These are phyloP conservation scores for Clonostachys solani DNA, from an alignment of 2,329 filamentous ascomycete genomes.

Conservation along the genomic window DNA sequence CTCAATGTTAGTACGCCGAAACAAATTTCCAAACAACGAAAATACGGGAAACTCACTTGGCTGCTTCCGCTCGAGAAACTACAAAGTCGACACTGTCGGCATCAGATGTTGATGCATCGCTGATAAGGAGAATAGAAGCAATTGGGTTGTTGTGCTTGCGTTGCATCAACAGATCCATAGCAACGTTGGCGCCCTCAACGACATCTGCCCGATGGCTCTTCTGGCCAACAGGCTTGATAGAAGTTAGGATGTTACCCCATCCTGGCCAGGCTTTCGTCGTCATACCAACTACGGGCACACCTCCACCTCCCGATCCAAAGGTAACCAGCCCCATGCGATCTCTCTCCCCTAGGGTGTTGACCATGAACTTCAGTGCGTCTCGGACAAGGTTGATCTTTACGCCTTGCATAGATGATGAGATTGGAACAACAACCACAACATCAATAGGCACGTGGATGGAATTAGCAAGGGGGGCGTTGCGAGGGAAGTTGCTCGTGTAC, in stretches of 20 bases:
- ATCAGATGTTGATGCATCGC: slow-evolving; percentile 93
- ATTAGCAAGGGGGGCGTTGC: slow-evolving; percentile 29
- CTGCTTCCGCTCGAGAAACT: slow-evolving; percentile 91
- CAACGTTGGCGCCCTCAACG: slow-evolving; percentile 94
- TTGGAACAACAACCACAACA: slow-evolving; percentile 92
- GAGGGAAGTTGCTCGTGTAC: slow-evolving; percentile 70
- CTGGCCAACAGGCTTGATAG: slow-evolving; percentile 89
- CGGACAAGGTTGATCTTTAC: slow-evolving; percentile 93
- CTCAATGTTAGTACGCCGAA: background rate
- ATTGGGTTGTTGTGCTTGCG: slow-evolving; percentile 94
- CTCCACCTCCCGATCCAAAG: slow-evolving; percentile 90
- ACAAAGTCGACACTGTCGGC: slow-evolving; percentile 96
- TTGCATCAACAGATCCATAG: slow-evolving; percentile 98
- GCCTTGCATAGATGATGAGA: slow-evolving; percentile 99
- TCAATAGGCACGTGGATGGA: slow-evolving; percentile 87
- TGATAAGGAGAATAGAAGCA: slow-evolving; percentile 93
- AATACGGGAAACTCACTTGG: slow-evolving; percentile 48
- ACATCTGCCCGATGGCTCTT: slow-evolving; percentile 96
- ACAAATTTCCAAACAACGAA: background rate
- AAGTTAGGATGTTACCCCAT: slow-evolving; percentile 81
- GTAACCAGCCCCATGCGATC: slow-evolving; percentile 97
- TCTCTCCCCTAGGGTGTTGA: slow-evolving; percentile 81
- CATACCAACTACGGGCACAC: slow-evolving; percentile 96
- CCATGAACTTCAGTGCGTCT: slow-evolving; percentile 88
- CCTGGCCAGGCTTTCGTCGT: slow-evolving; percentile 91